Evolutionary conservation across 345 rosid genomes (phyloP).

Genomic region (Dipteronia sinensis): DNA sequence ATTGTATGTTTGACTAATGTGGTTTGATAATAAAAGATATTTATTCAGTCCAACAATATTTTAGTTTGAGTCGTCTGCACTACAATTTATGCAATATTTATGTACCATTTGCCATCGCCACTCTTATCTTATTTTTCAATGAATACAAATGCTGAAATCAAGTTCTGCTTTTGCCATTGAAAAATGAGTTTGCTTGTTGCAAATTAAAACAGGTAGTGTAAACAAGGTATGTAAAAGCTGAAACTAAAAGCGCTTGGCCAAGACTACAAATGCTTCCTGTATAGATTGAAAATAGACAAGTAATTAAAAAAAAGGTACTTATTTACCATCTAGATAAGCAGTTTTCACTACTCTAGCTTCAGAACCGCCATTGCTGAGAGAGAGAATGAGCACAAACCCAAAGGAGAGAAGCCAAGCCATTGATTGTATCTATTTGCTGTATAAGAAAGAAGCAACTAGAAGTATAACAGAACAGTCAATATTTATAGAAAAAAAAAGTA

Average conservation of each 20-base stretch:
- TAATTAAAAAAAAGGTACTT: background rate
- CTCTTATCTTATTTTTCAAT: no score
- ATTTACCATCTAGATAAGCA: conserved; percentile 39
- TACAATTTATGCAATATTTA: no score
- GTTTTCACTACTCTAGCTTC: conserved; percentile 12
- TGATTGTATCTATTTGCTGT: conserved; percentile 8
- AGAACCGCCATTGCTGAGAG: conserved; percentile 8
- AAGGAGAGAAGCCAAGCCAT: conserved; percentile 30
- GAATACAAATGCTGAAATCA: background rate
- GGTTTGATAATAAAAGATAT: no score
- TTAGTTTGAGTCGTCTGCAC: no score
- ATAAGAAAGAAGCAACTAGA: conserved; percentile 2
- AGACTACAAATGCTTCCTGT: background rate
- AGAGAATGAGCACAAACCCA: conserved; percentile 16
- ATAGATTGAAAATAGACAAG: background rate
- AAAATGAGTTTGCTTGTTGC: background rate
- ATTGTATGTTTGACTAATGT: no score
- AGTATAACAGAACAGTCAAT: background rate
- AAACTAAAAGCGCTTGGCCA: background rate
- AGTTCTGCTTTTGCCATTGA: background rate
- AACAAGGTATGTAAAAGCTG: background rate
- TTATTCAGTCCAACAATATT: no score
- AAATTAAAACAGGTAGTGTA: background rate
- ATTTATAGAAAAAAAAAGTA: conserved; percentile 6
- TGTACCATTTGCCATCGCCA: no score